Percentiles rank a stretch among this genome's conserved stretches.
phyloP scores from a whole-genome alignment of 768 basidiomycete genomes.

The Tylopilus felleus region DNA sequence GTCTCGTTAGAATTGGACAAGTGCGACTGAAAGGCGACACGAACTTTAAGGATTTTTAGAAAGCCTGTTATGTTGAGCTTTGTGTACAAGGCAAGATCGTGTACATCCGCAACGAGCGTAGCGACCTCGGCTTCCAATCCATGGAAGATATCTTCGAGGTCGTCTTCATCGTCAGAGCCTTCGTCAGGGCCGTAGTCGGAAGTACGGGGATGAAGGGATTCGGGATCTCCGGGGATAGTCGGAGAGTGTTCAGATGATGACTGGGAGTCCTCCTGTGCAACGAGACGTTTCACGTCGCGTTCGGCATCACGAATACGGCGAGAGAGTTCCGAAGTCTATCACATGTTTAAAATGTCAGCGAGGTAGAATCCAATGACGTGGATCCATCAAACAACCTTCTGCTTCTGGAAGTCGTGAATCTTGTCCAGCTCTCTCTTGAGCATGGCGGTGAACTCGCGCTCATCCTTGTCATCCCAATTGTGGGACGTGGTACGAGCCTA shows the following conservation, averaged over 20 bases:
- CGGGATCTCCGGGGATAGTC: conserved; percentile 42
- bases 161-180: conserved; percentile 62
- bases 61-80: conserved; percentile 99
- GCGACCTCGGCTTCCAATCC: conserved; percentile 92
- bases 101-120: conserved; percentile 87
- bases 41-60: conserved; percentile 94
- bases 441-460: conserved; percentile 73
- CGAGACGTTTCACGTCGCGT: conserved; percentile 73
- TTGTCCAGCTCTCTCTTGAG: conserved; percentile 89
- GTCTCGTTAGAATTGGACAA: conserved; percentile 5
- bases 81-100: conserved; percentile 88
- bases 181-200: conserved; percentile 53
- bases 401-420: conserved; percentile 89
- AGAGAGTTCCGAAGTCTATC: conserved; percentile 77
- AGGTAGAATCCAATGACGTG: not conserved
- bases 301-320: conserved; percentile 81
- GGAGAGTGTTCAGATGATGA: conserved; percentile 24
- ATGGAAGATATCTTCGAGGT: conserved; percentile 77
- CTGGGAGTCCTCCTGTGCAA: conserved; percentile 47
- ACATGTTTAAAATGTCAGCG: not conserved
- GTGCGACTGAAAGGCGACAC: conserved; percentile 8
- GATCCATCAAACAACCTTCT: conserved; percentile 54
- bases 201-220: conserved; percentile 49
- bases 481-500: conserved; percentile 51
- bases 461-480: conserved; percentile 75